These are phyloP conservation scores for Talaromyces sp. DNA, from an alignment of 2,329 filamentous ascomycete species.

Conservation along the genomic window DNA sequence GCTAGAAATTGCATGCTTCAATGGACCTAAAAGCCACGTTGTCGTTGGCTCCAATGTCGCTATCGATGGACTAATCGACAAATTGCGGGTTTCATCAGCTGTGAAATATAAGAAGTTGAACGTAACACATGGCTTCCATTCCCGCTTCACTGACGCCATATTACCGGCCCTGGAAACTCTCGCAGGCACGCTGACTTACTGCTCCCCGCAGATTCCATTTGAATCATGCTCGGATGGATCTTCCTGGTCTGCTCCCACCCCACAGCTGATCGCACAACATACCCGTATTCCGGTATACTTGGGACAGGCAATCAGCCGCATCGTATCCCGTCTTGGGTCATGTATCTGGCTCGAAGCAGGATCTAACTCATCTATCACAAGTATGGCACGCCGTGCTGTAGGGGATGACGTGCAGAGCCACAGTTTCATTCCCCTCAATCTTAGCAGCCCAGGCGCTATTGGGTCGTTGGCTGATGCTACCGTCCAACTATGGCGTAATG, in stretches of 20 bases:
- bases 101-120: slow-evolving; percentile 4
- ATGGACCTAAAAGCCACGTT: background rate
- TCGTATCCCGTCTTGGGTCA: background rate
- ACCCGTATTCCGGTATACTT: background rate
- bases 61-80: slow-evolving; percentile 15
- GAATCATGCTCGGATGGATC: background rate
- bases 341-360: background rate
- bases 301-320: background rate
- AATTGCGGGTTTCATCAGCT: background rate
- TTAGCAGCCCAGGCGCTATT: background rate
- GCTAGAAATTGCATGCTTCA: background rate
- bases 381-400: background rate
- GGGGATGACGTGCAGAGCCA: background rate
- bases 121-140: slow-evolving; percentile 7
- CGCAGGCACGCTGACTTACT: background rate
- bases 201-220: background rate
- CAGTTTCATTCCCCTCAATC: background rate
- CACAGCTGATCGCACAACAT: background rate
- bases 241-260: background rate
- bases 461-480: background rate
- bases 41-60: background rate
- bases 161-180: background rate
- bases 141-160: background rate
- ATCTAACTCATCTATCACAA: background rate
- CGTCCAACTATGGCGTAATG: background rate